Conservation (phyloP, 2,329 filamentous ascomycete species). For the Fusarium domesticum region DNA sequence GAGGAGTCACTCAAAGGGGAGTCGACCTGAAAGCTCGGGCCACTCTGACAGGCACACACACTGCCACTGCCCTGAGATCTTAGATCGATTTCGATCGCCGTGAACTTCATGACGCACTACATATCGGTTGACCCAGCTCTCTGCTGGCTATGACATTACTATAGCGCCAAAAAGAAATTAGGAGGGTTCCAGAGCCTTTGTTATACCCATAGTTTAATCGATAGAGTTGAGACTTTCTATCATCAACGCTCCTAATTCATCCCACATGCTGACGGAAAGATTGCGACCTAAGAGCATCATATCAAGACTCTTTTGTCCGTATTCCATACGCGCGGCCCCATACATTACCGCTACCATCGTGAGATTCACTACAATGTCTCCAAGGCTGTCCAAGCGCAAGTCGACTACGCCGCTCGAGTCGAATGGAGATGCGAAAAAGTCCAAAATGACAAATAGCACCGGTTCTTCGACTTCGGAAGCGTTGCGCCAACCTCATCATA, state of each 20-base stretch:
- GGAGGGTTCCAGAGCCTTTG: not conserved
- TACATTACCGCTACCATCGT: not conserved
- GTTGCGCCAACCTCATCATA: constrained; percentile 46
- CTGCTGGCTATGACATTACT: constrained; percentile 27
- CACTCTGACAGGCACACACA: constrained; percentile 2
- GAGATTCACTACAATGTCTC: constrained; percentile 29
- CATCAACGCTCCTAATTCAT: not conserved
- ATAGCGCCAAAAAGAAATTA: constrained; percentile 9
- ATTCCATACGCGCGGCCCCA: not conserved
- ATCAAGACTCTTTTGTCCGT: not conserved
- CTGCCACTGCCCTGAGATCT: constrained; percentile 2
- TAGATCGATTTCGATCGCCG: constrained; percentile 30
- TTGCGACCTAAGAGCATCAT: not conserved
- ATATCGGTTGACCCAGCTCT: constrained; percentile 28
- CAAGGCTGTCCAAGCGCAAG: constrained; percentile 31
- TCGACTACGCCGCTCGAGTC: constrained; percentile 16
- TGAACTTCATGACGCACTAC: constrained; percentile 30
- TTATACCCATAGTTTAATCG: not conserved
- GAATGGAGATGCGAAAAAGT: constrained; percentile 32
- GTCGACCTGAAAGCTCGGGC: too few species aligned
- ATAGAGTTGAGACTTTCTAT: not conserved
- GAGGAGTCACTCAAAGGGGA: too few species aligned
- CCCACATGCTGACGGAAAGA: constrained; percentile 6
- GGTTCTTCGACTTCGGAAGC: constrained; percentile 28
- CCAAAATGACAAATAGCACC: constrained; percentile 29